A percentile compares a stretch with the other conserved stretches of the same genome.
phyloP scores from a whole-genome alignment of 805 yeast genomes.

The Priceomyces fermenticarens region DNA sequence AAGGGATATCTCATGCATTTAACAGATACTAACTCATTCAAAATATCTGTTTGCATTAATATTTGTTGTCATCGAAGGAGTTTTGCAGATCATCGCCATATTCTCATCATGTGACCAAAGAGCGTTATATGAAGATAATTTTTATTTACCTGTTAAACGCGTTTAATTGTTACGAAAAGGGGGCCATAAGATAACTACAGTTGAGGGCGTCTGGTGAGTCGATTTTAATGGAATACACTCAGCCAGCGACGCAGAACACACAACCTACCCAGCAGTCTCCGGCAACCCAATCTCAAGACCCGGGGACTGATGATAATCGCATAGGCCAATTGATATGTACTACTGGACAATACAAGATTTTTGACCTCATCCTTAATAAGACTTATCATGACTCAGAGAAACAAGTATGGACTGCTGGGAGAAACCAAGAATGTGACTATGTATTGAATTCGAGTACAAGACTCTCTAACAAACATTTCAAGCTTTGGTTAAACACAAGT shows the following conservation, averaged over 20 bases:
- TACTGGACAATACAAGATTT: slow-evolving; percentile 49
- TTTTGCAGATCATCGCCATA: too few relatives aligned
- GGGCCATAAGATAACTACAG: too few relatives aligned
- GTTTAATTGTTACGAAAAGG: too few relatives aligned
- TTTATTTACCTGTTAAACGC: too few relatives aligned
- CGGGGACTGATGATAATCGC: slow-evolving; percentile 23
- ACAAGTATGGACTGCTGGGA: slow-evolving; percentile 69
- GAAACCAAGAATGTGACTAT: slow-evolving; percentile 66
- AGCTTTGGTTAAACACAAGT: slow-evolving; percentile 62
- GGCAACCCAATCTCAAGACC: slow-evolving; percentile 24
- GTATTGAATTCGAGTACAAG: slow-evolving; percentile 56
- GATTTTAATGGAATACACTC: slow-evolving; percentile 10
- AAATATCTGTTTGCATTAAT: too few relatives aligned
- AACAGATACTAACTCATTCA: too few relatives aligned
- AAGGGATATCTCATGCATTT: too few relatives aligned
- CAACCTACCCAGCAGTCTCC: slow-evolving; percentile 40
- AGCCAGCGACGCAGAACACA: slow-evolving; percentile 28
- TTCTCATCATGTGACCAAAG: too few relatives aligned
- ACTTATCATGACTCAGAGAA: slow-evolving; percentile 14
- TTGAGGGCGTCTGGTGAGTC: too few relatives aligned
- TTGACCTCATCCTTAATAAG: slow-evolving; percentile 40
- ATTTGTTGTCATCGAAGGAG: too few relatives aligned
- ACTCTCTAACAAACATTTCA: slow-evolving; percentile 71
- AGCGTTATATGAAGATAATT: too few relatives aligned
- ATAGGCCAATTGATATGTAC: slow-evolving; percentile 62